Evolutionary conservation across 192 early-diverging fungal species (phyloP), one percentile per base, ranked within the genome.

Genomic region (Backusella sp.): DNA sequence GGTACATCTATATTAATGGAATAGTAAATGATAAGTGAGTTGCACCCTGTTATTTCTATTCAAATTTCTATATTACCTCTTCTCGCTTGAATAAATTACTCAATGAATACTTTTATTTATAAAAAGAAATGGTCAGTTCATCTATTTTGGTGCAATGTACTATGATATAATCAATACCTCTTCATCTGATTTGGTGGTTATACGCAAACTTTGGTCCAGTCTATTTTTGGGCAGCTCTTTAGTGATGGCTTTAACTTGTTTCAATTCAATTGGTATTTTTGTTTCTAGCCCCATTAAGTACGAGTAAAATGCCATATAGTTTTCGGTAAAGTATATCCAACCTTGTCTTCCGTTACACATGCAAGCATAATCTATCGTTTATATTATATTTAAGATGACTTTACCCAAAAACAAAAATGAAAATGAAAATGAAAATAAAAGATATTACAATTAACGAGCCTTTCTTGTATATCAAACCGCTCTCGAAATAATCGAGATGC

Each of bases 61-160:
- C 32, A 56, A 23, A 28, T 26, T 17, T 12, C 3, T 35, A 37
- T 30, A 4, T 65, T 65, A 65, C 83, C 41, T 99, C 96, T 82
- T 99, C 96, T 23, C 98, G 90, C 59, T 94, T 93, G 82, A 99
- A 98, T 70, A 99, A 84, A 79, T 98, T 98, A 9, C 94, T 92
- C 76, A 99, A 98, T 59, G 94, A 79, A 83, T 95, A 90, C 92
- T 93, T 73, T 44, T 72, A 41, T 37, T 21, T 62, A 76, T 68
- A 42, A 67, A 15, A 28, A 66, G 53, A 66, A 12, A 56, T 32
- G 42, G 28, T 72, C 32, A 65, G 17, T 6, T 19, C 1, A 49
- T 39, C 7, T 70, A 15, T 41, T 41, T 42, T 70, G 32, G 17
- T 32, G 7, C 36, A 23, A n/a, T 35, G n/a, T 44, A n/a, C 7